Conservation (phyloP, 2,329 filamentous ascomycete species). For the Neocatenulostroma microsporum region DNA sequence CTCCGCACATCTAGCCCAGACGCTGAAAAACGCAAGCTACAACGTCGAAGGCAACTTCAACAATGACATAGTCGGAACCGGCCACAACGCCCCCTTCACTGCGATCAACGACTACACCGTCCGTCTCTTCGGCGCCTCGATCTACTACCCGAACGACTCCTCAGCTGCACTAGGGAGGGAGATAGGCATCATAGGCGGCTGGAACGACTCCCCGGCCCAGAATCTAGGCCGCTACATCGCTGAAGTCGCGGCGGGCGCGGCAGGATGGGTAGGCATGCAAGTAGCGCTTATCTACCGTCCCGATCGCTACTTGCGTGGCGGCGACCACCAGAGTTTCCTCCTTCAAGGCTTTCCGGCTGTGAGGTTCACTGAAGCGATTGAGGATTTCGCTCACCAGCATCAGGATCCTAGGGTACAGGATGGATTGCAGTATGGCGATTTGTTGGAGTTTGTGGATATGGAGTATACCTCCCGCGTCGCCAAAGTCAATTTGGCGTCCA, state of each 20-base stretch:
- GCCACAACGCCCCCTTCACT: slow-evolving; percentile 33
- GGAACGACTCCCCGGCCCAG: slow-evolving; percentile 50
- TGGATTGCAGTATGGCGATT: slow-evolving; percentile 48
- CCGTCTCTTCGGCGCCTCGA: slow-evolving; percentile 43
- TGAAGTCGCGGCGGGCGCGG: slow-evolving; percentile 48
- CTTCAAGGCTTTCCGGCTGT: slow-evolving; percentile 48
- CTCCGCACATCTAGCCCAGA: slow-evolving; percentile 45
- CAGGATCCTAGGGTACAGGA: slow-evolving; percentile 46
- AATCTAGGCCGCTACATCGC: slow-evolving; percentile 49
- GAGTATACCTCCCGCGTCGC: slow-evolving; percentile 48
- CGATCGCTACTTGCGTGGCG: slow-evolving; percentile 50
- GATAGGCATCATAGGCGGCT: slow-evolving; percentile 41
- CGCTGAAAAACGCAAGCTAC: slow-evolving; percentile 43
- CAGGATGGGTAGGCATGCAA: slow-evolving; percentile 46
- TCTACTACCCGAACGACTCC: slow-evolving; percentile 43
- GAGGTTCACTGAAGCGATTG: slow-evolving; percentile 52
- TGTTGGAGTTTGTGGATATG: slow-evolving; percentile 51
- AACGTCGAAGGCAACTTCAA: slow-evolving; percentile 53
- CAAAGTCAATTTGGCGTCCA: slow-evolving; percentile 47
- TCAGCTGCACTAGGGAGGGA: slow-evolving; percentile 30
- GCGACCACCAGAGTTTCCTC: slow-evolving; percentile 51
- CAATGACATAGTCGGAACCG: slow-evolving; percentile 50
- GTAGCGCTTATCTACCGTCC: slow-evolving; percentile 50
- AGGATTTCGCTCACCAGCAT: slow-evolving; percentile 52
- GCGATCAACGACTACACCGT: slow-evolving; percentile 38